A percentile compares a stretch with the other conserved stretches of the same genome.
Conservation (phyloP, 805 yeast genomes). For the Starmerella floris region DNA sequence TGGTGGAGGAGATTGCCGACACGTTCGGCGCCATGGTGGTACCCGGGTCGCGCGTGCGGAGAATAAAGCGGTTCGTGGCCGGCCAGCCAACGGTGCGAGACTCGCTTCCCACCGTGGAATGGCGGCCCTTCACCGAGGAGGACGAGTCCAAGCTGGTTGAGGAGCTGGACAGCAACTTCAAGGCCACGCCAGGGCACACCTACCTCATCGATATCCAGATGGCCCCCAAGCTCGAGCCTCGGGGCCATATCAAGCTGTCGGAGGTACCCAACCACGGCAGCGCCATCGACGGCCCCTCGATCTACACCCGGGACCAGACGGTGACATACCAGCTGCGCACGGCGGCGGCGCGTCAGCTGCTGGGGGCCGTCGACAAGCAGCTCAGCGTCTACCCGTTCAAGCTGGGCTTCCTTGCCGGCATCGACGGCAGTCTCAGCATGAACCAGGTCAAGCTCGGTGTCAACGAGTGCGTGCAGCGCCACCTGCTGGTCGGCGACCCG, state of each 20-base stretch:
- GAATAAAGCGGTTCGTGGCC: conserved; percentile 83
- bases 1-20: conserved; percentile 80
- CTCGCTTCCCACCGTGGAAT: conserved; percentile 74
- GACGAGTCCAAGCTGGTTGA: conserved; percentile 21
- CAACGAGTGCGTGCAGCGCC: conserved; percentile 66
- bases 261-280: conserved; percentile 25
- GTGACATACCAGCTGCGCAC: conserved; percentile 63
- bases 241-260: conserved; percentile 22
- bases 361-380: conserved; percentile 50
- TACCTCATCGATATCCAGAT: conserved; percentile 72
- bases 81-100: conserved; percentile 95
- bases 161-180: conserved; percentile 42
- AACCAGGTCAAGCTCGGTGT: conserved; percentile 60
- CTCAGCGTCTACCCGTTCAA: conserved; percentile 88
- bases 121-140: conserved; percentile 25
- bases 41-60: conserved; percentile 86
- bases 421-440: conserved; percentile 38
- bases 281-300: conserved; percentile 32
- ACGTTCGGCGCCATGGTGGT: conserved; percentile 71
- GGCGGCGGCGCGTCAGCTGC: conserved; percentile 55
- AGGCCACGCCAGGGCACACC: conserved; percentile 68
- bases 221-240: conserved; percentile 38
- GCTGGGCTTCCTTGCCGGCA: conserved; percentile 38
- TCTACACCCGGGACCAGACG: conserved; percentile 79
- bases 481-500: conserved; percentile 60